Base-by-base conservation (phyloP, 2,329 filamentous ascomycete genomes). In the Fusarium nurragi region DNA sequence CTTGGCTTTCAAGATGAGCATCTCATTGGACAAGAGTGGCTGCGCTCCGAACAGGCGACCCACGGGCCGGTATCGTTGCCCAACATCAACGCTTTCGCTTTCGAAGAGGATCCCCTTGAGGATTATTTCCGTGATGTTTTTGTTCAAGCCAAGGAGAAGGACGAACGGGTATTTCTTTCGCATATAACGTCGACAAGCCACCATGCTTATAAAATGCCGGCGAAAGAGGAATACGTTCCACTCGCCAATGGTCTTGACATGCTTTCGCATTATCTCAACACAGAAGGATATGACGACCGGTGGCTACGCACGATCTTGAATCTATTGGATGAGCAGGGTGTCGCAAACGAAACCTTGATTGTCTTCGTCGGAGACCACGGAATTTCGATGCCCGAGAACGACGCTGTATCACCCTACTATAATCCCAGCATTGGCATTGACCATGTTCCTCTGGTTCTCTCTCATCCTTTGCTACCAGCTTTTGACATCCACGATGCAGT, bases 31-130 rank as follows among this genome's bases (percentile, higher is more conserved):
- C 71, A 65, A 34, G 75, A 76, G 51, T 75, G 73, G 34, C 64
- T 78, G 8, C 64, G 70, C 18, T 70, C 70, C 9, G 63, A 70
- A 3, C 47, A 67, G 4, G 73, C 74, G 18, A 76, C 73, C 26
- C 73, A 75, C 19, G 74, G 74, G 1, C 62, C 68, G 5, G 70
- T 71, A 6, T 70, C 65, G 2, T 19, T 75, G 7, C 64, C 73
- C 4, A 72, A 76, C 28, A 71, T 76, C 43, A 77, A 78, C 60
- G 75, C 76, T 23, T 78, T 76, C n/a, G 75, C 72, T 14, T 73
- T 76, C 37, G 67, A 74, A 25, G 76, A 77, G 43, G 63, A 67
- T 5, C 70, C 65, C 0, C 67, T 77, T 0, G 72, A 73, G 32
- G 69, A 76, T 22, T 77, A 77, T 23, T 66, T 77, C 19, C 70